Conservation (phyloP, 805 yeast genomes). For the Candida anglica region DNA sequence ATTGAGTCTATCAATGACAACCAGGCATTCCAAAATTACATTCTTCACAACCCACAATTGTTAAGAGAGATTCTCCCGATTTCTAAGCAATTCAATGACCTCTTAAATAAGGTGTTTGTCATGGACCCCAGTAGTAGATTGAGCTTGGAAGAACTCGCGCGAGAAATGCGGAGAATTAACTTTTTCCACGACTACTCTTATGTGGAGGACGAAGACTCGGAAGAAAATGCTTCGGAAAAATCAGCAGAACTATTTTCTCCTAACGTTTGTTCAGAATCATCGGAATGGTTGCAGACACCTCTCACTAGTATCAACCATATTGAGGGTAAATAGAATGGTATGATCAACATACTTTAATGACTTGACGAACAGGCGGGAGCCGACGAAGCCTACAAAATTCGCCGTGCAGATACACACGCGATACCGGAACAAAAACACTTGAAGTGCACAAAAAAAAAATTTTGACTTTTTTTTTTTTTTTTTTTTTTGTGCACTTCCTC, state of each 20-base stretch:
- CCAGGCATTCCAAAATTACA: constrained; percentile 59
- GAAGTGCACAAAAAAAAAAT: too few relatives aligned
- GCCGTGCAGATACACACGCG: too few relatives aligned
- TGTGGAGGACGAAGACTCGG: background rate
- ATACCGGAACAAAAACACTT: too few relatives aligned
- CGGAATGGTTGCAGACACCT: background rate
- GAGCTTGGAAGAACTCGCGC: constrained; percentile 33
- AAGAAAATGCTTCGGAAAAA: background rate
- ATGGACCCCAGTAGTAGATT: constrained; percentile 49
- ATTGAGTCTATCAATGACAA: constrained; percentile 43
- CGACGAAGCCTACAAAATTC: too few relatives aligned
- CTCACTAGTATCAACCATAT: background rate
- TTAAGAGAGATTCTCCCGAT: constrained; percentile 70
- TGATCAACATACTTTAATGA: too few relatives aligned
- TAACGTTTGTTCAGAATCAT: background rate
- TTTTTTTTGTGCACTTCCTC: too few relatives aligned
- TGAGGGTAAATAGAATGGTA: too few relatives aligned
- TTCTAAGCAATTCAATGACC: constrained; percentile 53
- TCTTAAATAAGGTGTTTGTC: constrained; percentile 44
- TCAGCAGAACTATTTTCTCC: background rate
- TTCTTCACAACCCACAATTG: constrained; percentile 46
- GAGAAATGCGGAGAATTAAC: constrained; percentile 30
- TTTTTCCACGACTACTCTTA: constrained; percentile 21
- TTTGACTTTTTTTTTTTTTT: too few relatives aligned
- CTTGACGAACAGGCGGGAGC: too few relatives aligned